These are phyloP conservation scores for Coniella vitis DNA, from an alignment of 2,329 filamentous ascomycete genomes.

Conservation along the genomic window DNA sequence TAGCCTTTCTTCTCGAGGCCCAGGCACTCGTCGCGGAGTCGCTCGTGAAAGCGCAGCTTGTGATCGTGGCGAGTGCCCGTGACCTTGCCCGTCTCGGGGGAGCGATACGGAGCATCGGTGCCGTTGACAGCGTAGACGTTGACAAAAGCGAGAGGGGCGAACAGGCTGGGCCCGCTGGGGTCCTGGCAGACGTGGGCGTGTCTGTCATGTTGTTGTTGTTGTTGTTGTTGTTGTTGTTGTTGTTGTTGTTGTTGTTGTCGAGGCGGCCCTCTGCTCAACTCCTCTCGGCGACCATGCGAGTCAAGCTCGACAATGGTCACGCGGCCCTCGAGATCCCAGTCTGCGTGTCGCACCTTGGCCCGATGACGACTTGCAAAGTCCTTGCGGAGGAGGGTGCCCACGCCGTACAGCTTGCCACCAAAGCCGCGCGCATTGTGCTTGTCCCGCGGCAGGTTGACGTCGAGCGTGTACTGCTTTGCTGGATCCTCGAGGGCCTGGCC, in stretches of 20 bases:
- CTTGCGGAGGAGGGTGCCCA: conserved; percentile 40
- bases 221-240: too few species aligned
- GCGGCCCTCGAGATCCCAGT: conserved; percentile 46
- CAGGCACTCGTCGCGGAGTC: conserved; percentile 37
- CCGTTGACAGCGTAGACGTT: conserved; percentile 50
- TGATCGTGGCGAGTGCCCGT: conserved; percentile 42
- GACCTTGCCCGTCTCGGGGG: conserved; percentile 33
- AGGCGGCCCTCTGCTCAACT: too few species aligned
- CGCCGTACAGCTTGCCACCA: conserved; percentile 44
- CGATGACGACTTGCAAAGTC: conserved; percentile 31
- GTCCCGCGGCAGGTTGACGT: conserved; percentile 42
- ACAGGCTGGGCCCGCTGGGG: conserved; percentile 12
- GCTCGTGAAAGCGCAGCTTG: conserved; percentile 40
- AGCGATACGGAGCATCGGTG: conserved; percentile 38
- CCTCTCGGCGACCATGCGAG: neutral
- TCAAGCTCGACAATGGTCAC: conserved; percentile 39
- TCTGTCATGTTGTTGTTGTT: too few species aligned
- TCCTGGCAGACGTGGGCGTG: too few species aligned
- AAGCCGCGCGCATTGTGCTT: conserved; percentile 42
- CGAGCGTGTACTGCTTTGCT: conserved; percentile 20
- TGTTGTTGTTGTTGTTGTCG: too few species aligned
- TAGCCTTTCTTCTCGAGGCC: conserved; percentile 33
- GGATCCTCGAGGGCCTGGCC: conserved; percentile 2
- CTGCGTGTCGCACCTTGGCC: conserved; percentile 29
- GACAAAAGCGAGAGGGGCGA: conserved; percentile 38